These are phyloP conservation scores for Lactifluus hygrophoroides DNA, from an alignment of 768 basidiomycete species.

Conservation along the genomic window DNA sequence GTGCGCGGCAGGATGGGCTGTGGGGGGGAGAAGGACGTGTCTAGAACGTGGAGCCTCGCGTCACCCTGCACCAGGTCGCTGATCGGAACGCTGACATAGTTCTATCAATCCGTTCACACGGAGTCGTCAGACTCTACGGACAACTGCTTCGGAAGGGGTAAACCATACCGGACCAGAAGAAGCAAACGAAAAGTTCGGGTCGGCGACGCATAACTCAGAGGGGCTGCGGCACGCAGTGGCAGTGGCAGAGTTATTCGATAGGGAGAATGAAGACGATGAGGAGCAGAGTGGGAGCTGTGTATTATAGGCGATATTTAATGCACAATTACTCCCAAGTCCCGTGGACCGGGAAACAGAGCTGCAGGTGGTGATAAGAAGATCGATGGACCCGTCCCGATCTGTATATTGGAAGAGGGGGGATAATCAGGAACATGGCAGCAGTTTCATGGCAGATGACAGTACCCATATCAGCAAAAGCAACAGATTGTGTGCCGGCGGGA, in stretches of 20 bases:
- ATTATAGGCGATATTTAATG: slow-evolving; percentile 90
- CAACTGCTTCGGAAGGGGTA: neutral
- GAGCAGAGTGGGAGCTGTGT: slow-evolving; percentile 79
- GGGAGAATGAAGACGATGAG: slow-evolving; percentile 42
- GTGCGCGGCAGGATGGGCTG: slow-evolving; percentile 72
- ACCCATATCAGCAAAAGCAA: slow-evolving; percentile 92
- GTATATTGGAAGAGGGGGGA: neutral
- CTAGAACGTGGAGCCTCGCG: slow-evolving; percentile 54
- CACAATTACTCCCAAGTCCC: slow-evolving; percentile 70
- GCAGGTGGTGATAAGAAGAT: slow-evolving; percentile 89
- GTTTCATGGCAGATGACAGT: slow-evolving; percentile 15
- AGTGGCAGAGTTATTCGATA: slow-evolving; percentile 32
- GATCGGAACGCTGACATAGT: slow-evolving; percentile 59
- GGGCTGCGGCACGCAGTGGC: slow-evolving; percentile 53
- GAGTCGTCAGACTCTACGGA: neutral
- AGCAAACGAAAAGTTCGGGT: slow-evolving; percentile 73
- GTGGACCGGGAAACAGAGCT: slow-evolving; percentile 52
- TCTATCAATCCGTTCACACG: slow-evolving; percentile 31
- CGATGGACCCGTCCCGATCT: slow-evolving; percentile 96
- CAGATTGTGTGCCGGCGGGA: slow-evolving; percentile 66
- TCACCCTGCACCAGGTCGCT: slow-evolving; percentile 43
- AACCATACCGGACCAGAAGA: slow-evolving; percentile 11
- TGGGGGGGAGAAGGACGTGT: slow-evolving; percentile 54
- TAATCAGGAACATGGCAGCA: neutral
- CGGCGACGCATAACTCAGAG: slow-evolving; percentile 72